A percentile compares a stretch with the other conserved stretches of the same genome.
Evolutionary conservation across 441 rosid species (phyloP).

Genomic region (Gossypium gossypioides): DNA sequence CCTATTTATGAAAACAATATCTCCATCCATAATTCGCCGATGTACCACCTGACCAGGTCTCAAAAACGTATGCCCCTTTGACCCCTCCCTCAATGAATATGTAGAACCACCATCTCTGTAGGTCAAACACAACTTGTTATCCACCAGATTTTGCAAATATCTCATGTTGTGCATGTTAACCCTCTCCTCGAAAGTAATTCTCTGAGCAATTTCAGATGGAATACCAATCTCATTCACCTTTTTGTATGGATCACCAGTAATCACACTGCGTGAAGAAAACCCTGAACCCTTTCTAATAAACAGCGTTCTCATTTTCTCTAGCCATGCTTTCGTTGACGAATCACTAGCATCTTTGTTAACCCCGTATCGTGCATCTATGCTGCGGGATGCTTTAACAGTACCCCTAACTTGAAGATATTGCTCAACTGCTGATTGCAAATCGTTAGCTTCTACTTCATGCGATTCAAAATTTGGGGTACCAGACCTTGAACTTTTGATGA

Average conservation of each 20-base stretch:
- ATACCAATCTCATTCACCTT: conserved; percentile 73
- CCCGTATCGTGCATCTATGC: conserved; percentile 52
- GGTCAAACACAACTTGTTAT: conserved; percentile 61
- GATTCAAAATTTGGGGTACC: conserved; percentile 81
- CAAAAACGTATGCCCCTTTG: conserved; percentile 76
- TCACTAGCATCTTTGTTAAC: conserved; percentile 39
- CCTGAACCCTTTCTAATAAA: conserved; percentile 93
- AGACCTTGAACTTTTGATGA: conserved; percentile 59
- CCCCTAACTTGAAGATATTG: conserved; percentile 77
- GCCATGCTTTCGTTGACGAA: conserved; percentile 83
- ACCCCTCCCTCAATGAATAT: conserved; percentile 80
- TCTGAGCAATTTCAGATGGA: conserved; percentile 73
- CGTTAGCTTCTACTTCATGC: conserved; percentile 65
- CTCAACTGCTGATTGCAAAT: conserved; percentile 59
- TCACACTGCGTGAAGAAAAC: conserved; percentile 90
- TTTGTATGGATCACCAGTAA: conserved; percentile 84
- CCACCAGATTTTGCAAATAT: conserved; percentile 64
- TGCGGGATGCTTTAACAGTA: conserved; percentile 56
- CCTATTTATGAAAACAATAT: conserved; percentile 76
- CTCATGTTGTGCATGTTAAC: conserved; percentile 57
- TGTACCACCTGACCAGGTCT: conserved; percentile 82
- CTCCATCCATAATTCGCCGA: conserved; percentile 86
- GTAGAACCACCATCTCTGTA: conserved; percentile 67
- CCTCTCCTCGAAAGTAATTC: conserved; percentile 86
- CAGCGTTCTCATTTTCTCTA: conserved; percentile 74